Percentiles rank a stretch among this genome's conserved stretches.
phyloP scores from a whole-genome alignment of 192 early-diverging fungal genomes.

The Oehlia diaphana region DNA sequence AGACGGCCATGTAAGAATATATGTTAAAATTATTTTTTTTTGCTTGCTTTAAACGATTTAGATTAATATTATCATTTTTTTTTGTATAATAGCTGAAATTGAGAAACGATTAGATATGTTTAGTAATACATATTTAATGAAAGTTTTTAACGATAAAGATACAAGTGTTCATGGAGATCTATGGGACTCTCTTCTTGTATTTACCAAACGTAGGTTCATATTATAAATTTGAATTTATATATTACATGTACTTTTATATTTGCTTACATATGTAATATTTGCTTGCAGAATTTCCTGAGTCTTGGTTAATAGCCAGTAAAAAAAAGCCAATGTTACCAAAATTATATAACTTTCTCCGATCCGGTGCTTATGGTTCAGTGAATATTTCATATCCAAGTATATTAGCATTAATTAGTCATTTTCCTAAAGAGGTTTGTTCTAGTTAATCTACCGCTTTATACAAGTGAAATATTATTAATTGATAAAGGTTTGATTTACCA shows the following conservation, averaged over 20 bases:
- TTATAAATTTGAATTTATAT: not conserved
- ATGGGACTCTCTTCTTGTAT: slow-evolving; percentile 84
- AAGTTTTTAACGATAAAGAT: slow-evolving; percentile 77
- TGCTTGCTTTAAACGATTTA: not conserved
- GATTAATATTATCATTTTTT: slow-evolving; percentile 30
- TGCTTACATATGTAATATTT: not conserved
- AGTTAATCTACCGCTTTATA: not conserved
- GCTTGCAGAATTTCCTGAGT: slow-evolving; percentile 53
- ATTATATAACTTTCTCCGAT: slow-evolving; percentile 69
- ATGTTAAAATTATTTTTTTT: not conserved
- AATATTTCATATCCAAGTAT: slow-evolving; percentile 74
- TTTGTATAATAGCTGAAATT: slow-evolving; percentile 44
- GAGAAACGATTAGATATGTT: slow-evolving; percentile 47
- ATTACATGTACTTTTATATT: not conserved
- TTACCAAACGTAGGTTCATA: slow-evolving; percentile 56
- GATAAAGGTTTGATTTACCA: not conserved
- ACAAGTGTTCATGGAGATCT: slow-evolving; percentile 69
- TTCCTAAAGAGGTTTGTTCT: slow-evolving; percentile 51
- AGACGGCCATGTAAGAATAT: slow-evolving; percentile 47
- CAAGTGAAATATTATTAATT: not conserved
- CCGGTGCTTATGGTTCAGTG: slow-evolving; percentile 65
- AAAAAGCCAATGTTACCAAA: slow-evolving; percentile 63
- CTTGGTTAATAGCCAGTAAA: slow-evolving; percentile 54
- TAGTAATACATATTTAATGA: slow-evolving; percentile 56
- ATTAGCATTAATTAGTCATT: slow-evolving; percentile 65